Evolutionary conservation across 2,329 filamentous ascomycete genomes (phyloP).

Genomic region (Grosmannia serpens): DNA sequence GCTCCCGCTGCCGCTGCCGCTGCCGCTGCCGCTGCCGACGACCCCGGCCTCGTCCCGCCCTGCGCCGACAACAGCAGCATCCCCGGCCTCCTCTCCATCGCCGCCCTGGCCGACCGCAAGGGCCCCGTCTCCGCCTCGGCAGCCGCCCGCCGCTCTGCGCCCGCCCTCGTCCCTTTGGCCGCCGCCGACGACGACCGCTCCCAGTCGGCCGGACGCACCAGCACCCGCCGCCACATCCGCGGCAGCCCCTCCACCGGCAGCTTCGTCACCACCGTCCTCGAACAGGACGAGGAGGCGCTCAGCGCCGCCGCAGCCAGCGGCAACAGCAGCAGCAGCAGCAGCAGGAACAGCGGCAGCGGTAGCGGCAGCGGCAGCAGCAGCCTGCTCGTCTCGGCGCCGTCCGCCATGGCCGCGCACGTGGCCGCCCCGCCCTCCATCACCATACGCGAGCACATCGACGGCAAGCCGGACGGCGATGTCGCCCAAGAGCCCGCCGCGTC

Average conservation of each 20-base stretch:
- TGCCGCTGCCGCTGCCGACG: conserved; percentile 12
- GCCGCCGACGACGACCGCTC: conserved; percentile 35
- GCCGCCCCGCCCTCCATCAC: conserved; percentile 21
- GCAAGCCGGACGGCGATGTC: conserved; percentile 25
- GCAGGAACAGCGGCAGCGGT: conserved; percentile 28
- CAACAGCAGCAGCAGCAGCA: conserved; percentile 32
- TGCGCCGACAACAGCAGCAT: not conserved
- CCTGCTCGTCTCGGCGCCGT: not conserved
- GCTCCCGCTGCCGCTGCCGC: conserved; percentile 13
- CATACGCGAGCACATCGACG: conserved; percentile 39
- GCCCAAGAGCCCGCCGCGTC: conserved; percentile 24
- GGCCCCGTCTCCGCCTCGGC: not conserved
- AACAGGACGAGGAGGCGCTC: conserved; percentile 67
- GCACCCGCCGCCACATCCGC: conserved; percentile 69
- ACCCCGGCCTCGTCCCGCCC: not conserved
- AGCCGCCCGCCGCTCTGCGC: not conserved
- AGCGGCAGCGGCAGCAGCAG: conserved; percentile 18
- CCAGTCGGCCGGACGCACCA: conserved; percentile 48
- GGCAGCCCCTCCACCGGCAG: conserved; percentile 72
- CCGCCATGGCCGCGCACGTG: not conserved
- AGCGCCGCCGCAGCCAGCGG: conserved; percentile 29
- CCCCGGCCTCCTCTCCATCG: conserved; percentile 9
- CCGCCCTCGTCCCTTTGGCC: not conserved
- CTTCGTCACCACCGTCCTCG: conserved; percentile 68
- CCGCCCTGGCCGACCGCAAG: conserved; percentile 8